Conservation (phyloP, 306 rosid species). For the Cyclanthera cordifolia region DNA sequence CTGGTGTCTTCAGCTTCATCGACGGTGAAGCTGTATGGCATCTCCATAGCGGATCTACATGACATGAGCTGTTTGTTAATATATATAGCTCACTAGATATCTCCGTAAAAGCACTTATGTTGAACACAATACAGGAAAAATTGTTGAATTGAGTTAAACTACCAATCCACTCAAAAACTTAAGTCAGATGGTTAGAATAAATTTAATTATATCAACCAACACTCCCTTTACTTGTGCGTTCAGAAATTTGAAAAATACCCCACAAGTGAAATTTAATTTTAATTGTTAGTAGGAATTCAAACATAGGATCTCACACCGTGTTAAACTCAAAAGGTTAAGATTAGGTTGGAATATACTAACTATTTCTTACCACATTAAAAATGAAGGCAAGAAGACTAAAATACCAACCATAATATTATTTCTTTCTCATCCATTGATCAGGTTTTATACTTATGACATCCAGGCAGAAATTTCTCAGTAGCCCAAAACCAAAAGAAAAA, state of each 20-base stretch:
- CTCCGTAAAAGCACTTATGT: not conserved
- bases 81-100: not conserved
- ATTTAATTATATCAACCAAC: too few species aligned
- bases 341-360: too few species aligned
- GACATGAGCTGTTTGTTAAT: slow-evolving; percentile 18
- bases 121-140: not conserved
- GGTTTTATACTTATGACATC: not conserved
- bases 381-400: not conserved
- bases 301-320: too few species aligned
- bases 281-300: too few species aligned
- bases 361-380: not conserved
- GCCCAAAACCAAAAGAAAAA: not conserved
- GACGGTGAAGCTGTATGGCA: slow-evolving; percentile 70
- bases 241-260: too few species aligned
- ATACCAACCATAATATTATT: not conserved
- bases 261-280: too few species aligned
- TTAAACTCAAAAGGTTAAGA: too few species aligned
- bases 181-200: too few species aligned
- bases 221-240: too few species aligned
- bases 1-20: slow-evolving; percentile 80
- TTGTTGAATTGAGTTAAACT: too few species aligned
- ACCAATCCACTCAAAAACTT: too few species aligned
- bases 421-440: not conserved
- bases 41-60: slow-evolving; percentile 54
- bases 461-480: not conserved